Conservation (phyloP, 768 basidiomycete genomes). For the Chalciporus sphaerocephalus region DNA sequence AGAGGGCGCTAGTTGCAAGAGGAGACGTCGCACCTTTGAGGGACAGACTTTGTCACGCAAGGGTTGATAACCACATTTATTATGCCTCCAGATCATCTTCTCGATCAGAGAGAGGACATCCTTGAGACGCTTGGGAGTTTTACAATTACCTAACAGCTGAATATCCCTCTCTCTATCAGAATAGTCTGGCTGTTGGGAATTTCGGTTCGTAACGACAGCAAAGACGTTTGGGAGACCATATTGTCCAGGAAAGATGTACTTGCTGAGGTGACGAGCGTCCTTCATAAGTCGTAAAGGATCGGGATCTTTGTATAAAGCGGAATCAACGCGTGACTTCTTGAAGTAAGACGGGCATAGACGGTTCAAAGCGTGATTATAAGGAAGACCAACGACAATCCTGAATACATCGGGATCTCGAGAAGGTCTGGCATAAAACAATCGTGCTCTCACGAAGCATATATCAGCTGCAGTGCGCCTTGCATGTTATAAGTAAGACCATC, state of each 20-base stretch:
- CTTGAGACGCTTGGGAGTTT: constrained; percentile 74
- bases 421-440: constrained; percentile 68
- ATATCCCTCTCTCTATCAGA: constrained; percentile 66
- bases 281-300: constrained; percentile 45
- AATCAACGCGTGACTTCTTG: constrained; percentile 26
- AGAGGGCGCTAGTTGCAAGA: neutral
- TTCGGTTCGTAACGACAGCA: constrained; percentile 15
- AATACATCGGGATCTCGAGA: constrained; percentile 46
- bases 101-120: constrained; percentile 50
- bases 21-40: constrained; percentile 54
- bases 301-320: constrained; percentile 37
- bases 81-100: constrained; percentile 61
- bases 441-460: constrained; percentile 47
- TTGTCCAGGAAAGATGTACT: constrained; percentile 83
- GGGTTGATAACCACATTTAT: constrained; percentile 65
- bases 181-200: constrained; percentile 45
- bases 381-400: constrained; percentile 58
- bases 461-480: constrained; percentile 46
- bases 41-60: constrained; percentile 66
- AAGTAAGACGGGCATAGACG: constrained; percentile 44
- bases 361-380: constrained; percentile 64
- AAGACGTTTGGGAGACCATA: constrained; percentile 67
- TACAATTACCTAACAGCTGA: constrained; percentile 46
- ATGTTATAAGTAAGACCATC: constrained; percentile 5
- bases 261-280: constrained; percentile 61